phyloP scores from a whole-genome alignment of 495 filamentous ascomycete species.

The Sordaria brevicollis region DNA sequence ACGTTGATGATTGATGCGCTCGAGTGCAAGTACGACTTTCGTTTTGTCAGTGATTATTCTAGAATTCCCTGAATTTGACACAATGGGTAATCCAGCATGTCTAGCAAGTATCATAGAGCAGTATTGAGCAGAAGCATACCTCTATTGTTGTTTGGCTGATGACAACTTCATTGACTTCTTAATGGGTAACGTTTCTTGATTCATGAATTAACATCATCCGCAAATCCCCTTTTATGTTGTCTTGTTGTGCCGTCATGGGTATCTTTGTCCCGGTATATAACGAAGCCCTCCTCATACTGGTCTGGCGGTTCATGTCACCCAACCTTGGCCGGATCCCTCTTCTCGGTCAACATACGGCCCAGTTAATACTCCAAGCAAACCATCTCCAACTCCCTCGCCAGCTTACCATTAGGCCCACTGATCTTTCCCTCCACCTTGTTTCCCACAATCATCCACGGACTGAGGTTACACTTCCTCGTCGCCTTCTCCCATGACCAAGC shows the following conservation, averaged over 20 bases:
- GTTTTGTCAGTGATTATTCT: not conserved
- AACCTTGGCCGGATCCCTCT: too few relatives aligned
- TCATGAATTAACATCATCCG: too few relatives aligned
- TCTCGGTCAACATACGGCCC: not conserved
- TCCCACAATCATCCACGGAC: conserved; percentile 36
- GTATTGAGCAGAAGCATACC: not conserved
- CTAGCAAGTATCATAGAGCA: not conserved
- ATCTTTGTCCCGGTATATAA: too few relatives aligned
- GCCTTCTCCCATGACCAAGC: conserved; percentile 34
- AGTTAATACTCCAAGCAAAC: conserved; percentile 6
- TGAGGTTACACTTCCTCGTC: conserved; percentile 21
- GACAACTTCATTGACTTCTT: not conserved
- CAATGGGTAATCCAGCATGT: not conserved
- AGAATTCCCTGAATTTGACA: not conserved
- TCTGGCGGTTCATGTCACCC: too few relatives aligned
- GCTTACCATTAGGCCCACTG: conserved; percentile 7
- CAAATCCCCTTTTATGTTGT: too few relatives aligned
- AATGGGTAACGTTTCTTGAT: too few relatives aligned
- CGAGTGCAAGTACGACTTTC: not conserved
- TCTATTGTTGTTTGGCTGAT: not conserved
- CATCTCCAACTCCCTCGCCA: conserved; percentile 6
- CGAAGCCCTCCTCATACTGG: too few relatives aligned
- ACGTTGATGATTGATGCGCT: not conserved
- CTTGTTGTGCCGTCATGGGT: too few relatives aligned
- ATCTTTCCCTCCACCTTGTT: conserved; percentile 11